Evolutionary conservation across 2,329 filamentous ascomycete species (phyloP).

Genomic region (Plenodomus biglobosus): DNA sequence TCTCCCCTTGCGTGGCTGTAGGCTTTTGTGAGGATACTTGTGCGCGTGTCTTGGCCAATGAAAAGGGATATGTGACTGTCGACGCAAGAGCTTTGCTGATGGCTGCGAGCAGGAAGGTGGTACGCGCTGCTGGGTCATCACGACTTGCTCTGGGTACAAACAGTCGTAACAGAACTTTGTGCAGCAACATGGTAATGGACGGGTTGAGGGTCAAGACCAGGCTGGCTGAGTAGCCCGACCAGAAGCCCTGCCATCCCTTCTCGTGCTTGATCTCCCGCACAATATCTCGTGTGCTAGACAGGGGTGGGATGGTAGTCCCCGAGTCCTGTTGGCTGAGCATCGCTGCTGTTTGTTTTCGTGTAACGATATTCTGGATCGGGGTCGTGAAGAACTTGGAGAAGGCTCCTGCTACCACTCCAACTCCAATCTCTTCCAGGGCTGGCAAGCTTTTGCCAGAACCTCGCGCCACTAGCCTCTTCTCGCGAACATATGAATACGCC

Average conservation of each 20-base stretch:
- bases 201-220: slow-evolving; percentile 83
- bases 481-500: slow-evolving; percentile 66
- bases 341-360: slow-evolving; percentile 73
- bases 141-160: slow-evolving; percentile 58
- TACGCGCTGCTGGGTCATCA: slow-evolving; percentile 54
- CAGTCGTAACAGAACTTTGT: slow-evolving; percentile 67
- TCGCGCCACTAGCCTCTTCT: slow-evolving; percentile 42
- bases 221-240: slow-evolving; percentile 83
- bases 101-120: slow-evolving; percentile 70
- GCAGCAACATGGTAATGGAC: slow-evolving; percentile 80
- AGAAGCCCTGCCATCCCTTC: slow-evolving; percentile 74
- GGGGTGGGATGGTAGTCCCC: slow-evolving; percentile 28
- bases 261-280: slow-evolving; percentile 65
- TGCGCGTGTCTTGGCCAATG: slow-evolving; percentile 77
- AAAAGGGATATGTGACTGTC: slow-evolving; percentile 79
- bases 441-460: slow-evolving; percentile 51
- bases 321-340: slow-evolving; percentile 47
- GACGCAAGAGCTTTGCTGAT: slow-evolving; percentile 77
- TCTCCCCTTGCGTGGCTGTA: slow-evolving; percentile 27
- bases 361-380: slow-evolving; percentile 79
- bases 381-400: slow-evolving; percentile 75
- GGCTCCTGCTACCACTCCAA: slow-evolving; percentile 74
- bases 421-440: slow-evolving; percentile 69
- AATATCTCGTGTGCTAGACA: slow-evolving; percentile 56
- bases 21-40: slow-evolving; percentile 60